These are phyloP conservation scores for Panicum virgatum DNA, from an alignment of 202 grass and related monocot species.

Conservation along the genomic window DNA sequence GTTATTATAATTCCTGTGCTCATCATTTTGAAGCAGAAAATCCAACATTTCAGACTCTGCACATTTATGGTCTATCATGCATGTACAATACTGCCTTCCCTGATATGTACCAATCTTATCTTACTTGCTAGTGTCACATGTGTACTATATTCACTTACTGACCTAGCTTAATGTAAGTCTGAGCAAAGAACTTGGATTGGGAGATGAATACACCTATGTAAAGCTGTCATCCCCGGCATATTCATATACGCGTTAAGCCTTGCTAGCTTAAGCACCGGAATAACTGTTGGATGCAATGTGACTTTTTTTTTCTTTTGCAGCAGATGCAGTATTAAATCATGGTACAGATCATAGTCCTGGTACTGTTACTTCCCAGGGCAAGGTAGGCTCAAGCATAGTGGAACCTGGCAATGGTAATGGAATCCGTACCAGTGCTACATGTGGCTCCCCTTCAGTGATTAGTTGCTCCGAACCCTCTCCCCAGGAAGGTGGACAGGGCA, in stretches of 20 bases:
- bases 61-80: conserved; percentile 1
- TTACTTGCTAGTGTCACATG: not conserved
- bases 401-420: conserved; percentile 41
- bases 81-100: conserved; percentile 2
- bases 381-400: conserved; percentile 16
- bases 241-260: not conserved
- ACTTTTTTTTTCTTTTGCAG: conserved; percentile 42
- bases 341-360: conserved; percentile 1
- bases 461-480: conserved; percentile 48
- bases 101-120: not conserved
- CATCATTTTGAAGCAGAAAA: not conserved
- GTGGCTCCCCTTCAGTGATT: conserved; percentile 74
- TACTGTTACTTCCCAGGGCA: conserved; percentile 19
- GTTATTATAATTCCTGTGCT: not conserved
- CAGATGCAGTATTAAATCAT: conserved; percentile 37
- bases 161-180: not conserved
- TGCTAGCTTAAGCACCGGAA: not conserved
- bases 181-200: not conserved
- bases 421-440: conserved; percentile 54
- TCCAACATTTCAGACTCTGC: not conserved
- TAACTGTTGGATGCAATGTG: conserved; percentile 25
- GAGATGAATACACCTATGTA: not conserved
- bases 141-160: conserved; percentile 2
- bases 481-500: conserved; percentile 41
- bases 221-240: not conserved